These are phyloP conservation scores for Spirogloea muscicola DNA, from an alignment of 139 green algal genomes.

Conservation along the genomic window DNA sequence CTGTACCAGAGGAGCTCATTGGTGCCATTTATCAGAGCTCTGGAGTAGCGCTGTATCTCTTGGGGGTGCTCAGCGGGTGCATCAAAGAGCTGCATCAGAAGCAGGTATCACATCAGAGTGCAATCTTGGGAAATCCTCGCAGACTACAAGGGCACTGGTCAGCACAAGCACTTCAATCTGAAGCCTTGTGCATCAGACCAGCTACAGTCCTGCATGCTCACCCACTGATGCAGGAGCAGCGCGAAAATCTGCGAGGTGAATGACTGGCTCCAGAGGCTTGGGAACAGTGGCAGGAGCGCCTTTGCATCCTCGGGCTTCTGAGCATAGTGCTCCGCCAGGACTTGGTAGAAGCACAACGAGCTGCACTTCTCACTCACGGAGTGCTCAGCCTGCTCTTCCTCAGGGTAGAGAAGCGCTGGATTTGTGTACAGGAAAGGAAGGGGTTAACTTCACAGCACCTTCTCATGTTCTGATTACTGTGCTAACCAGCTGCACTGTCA, in stretches of 20 bases:
- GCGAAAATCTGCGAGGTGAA: constrained; percentile 40
- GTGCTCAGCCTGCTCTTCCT: too few relatives aligned
- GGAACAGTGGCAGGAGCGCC: constrained; percentile 37
- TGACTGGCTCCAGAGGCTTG: constrained; percentile 23
- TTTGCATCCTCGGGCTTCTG: constrained; percentile 13
- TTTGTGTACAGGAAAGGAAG: too few relatives aligned
- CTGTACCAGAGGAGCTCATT: constrained; percentile 31
- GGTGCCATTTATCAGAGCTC: constrained; percentile 31
- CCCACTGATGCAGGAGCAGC: constrained; percentile 45
- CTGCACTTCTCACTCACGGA: too few relatives aligned
- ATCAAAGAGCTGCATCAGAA: constrained; percentile 12
- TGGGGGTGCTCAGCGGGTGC: constrained; percentile 15
- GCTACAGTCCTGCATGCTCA: constrained; percentile 12
- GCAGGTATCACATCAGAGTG: too few relatives aligned
- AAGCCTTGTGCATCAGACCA: neutral
- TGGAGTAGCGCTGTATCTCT: constrained; percentile 32
- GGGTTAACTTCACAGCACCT: too few relatives aligned
- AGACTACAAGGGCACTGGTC: too few relatives aligned
- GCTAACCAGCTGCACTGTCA: too few relatives aligned
- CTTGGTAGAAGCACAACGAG: constrained; percentile 41
- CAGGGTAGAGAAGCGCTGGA: too few relatives aligned
- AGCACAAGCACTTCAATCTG: neutral
- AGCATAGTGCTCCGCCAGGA: constrained; percentile 42
- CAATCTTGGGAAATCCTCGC: too few relatives aligned
- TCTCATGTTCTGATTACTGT: too few relatives aligned